Evolutionary conservation across 768 basidiomycete species (phyloP).

Genomic region (Jaapia argillacea): DNA sequence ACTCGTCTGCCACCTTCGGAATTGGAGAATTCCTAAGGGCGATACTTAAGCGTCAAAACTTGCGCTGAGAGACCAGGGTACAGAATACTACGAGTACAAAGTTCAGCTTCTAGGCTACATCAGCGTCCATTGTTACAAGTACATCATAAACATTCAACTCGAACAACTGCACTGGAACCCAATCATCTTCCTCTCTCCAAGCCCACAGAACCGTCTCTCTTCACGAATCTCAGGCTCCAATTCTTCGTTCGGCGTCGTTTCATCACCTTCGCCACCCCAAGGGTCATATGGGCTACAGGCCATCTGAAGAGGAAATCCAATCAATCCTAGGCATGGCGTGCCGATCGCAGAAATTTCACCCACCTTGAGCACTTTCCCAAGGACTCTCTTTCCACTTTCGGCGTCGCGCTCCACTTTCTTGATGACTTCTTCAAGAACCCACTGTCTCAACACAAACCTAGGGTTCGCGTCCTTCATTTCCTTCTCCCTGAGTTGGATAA

Average conservation of each 20-base stretch:
- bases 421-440: conserved; percentile 94
- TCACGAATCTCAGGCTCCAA: conserved; percentile 52
- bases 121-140: too few relatives aligned
- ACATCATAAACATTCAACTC: too few relatives aligned
- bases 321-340: conserved; percentile 2
- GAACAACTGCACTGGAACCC: conserved; percentile 95
- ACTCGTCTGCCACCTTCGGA: too few relatives aligned
- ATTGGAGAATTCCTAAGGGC: too few relatives aligned
- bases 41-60: too few relatives aligned
- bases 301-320: conserved; percentile 53
- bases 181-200: conserved; percentile 66
- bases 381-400: conserved; percentile 48
- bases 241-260: conserved; percentile 26
- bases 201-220: conserved; percentile 66
- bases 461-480: conserved; percentile 66
- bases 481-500: conserved; percentile 35
- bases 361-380: conserved; percentile 79
- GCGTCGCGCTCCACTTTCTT: conserved; percentile 57
- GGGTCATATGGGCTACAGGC: conserved; percentile 73
- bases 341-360: conserved; percentile 19
- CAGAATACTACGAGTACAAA: too few relatives aligned
- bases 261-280: conserved; percentile 72
- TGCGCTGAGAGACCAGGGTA: too few relatives aligned
- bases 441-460: conserved; percentile 87
- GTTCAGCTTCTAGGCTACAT: too few relatives aligned